Evolutionary conservation across 306 rosid genomes (phyloP).

Genomic region (Fragaria iinumae): DNA sequence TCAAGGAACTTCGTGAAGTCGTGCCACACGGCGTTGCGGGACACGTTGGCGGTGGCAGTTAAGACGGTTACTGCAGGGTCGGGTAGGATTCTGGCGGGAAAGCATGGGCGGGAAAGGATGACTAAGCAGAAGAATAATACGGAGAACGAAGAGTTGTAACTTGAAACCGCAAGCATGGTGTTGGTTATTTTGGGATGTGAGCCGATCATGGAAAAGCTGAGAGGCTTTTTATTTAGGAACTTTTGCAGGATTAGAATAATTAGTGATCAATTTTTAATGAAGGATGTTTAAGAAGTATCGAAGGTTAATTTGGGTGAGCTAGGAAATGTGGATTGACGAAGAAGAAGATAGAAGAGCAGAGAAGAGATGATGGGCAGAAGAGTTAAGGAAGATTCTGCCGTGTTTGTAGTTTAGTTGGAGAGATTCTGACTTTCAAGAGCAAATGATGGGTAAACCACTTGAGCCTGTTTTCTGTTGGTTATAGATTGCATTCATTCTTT

Average conservation of each 20-base stretch:
- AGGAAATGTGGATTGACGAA: constrained; percentile 23
- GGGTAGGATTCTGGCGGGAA: constrained; percentile 59
- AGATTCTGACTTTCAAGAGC: constrained; percentile 49
- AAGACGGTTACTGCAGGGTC: constrained; percentile 36
- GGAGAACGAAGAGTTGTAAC: constrained; percentile 28
- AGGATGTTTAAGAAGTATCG: constrained; percentile 2
- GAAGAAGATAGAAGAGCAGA: constrained; percentile 22
- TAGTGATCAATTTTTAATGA: constrained; percentile 10
- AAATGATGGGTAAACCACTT: constrained; percentile 56
- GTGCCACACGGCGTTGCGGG: constrained; percentile 63
- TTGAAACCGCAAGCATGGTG: constrained; percentile 44
- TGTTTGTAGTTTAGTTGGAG: constrained; percentile 34
- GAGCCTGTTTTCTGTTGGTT: constrained; percentile 18
- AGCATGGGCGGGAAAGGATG: constrained; percentile 53
- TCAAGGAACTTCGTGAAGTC: constrained; percentile 60
- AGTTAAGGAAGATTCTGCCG: constrained; percentile 66
- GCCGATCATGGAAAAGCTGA: constrained; percentile 8
- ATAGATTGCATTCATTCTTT: constrained; percentile 18
- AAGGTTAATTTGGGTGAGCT: constrained; percentile 19
- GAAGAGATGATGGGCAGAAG: constrained; percentile 23
- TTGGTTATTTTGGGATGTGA: constrained; percentile 34
- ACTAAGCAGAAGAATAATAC: constrained; percentile 28
- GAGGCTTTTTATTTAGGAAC: neutral
- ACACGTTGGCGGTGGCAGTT: constrained; percentile 22
- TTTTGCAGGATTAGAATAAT: neutral